A percentile compares a stretch with the other conserved stretches of the same genome.
Evolutionary conservation across 108 stramenopile species (phyloP).

Genomic region (Licmophora abbreviata): DNA sequence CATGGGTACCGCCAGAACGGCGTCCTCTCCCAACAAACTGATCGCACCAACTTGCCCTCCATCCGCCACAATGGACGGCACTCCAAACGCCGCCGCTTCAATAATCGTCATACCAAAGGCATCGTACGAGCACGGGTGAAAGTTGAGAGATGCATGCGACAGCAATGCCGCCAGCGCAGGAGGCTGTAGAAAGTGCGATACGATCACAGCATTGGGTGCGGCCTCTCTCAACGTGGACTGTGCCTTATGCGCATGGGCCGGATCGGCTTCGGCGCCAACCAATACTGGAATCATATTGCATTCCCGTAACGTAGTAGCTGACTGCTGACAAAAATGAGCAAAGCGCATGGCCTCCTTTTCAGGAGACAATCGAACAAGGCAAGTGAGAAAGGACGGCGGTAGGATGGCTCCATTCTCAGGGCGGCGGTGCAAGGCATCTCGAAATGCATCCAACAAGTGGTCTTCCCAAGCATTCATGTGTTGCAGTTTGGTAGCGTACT

Average conservation of each 20-base stretch:
- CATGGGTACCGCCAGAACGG: conserved; percentile 18
- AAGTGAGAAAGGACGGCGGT: conserved; percentile 13
- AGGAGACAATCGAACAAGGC: conserved; percentile 34
- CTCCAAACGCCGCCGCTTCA: conserved; percentile 47
- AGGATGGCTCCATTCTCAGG: background rate
- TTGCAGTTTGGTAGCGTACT: background rate
- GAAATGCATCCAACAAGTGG: no score
- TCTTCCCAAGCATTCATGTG: no score
- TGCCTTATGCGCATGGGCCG: conserved; percentile 23
- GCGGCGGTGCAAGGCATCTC: no score
- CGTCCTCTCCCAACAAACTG: conserved; percentile 16
- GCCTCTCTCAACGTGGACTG: conserved; percentile 9
- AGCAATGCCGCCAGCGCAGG: conserved; percentile 28
- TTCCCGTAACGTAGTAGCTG: conserved; percentile 13
- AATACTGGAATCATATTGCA: conserved; percentile 21
- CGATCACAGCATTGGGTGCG: conserved; percentile 6
- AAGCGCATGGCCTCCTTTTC: conserved; percentile 34
- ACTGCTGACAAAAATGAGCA: conserved; percentile 21
- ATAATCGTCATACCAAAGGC: conserved; percentile 58
- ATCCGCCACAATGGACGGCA: conserved; percentile 24
- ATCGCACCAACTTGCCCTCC: conserved; percentile 26
- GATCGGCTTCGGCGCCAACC: conserved; percentile 36
- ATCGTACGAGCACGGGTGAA: conserved; percentile 52
- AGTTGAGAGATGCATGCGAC: conserved; percentile 25
- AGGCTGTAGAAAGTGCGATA: conserved; percentile 30